phyloP scores from a whole-genome alignment of 768 basidiomycete genomes.

The Podaxis sp. region DNA sequence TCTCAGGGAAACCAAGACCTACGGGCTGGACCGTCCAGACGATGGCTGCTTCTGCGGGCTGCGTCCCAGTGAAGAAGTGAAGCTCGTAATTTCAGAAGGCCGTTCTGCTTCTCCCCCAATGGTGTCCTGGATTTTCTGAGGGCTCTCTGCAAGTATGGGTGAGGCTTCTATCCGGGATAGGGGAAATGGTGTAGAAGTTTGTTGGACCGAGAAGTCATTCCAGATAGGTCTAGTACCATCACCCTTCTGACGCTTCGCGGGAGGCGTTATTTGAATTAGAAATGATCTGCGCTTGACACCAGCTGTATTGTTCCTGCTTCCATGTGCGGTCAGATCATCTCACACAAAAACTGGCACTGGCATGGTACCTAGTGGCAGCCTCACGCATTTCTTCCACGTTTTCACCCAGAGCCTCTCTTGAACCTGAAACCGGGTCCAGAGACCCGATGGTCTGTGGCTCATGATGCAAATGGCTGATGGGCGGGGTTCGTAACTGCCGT shows the following conservation, averaged over 20 bases:
- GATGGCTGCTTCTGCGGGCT: neutral
- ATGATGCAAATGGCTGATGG: neutral
- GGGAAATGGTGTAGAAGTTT: neutral
- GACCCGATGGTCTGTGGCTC: neutral
- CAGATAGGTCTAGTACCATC: neutral
- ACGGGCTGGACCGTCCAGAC: slow-evolving; percentile 11
- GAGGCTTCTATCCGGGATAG: neutral
- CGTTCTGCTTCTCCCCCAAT: neutral
- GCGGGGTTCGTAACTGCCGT: neutral
- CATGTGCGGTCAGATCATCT: slow-evolving; percentile 7
- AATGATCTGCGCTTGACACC: slow-evolving; percentile 8
- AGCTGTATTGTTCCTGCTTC: slow-evolving; percentile 2
- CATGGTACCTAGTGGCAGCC: slow-evolving; percentile 1
- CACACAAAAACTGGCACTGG: neutral
- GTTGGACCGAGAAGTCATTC: slow-evolving; percentile 1
- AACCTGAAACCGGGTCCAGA: slow-evolving; percentile 1
- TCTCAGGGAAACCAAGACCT: slow-evolving; percentile 2
- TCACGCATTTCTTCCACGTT: slow-evolving; percentile 6
- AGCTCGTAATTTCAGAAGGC: slow-evolving; percentile 13
- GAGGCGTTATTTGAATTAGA: slow-evolving; percentile 5
- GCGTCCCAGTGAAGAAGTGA: slow-evolving; percentile 3
- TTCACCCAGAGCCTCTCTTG: neutral
- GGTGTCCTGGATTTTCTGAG: neutral
- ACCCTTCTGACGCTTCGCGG: slow-evolving; percentile 13
- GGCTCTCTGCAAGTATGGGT: too few relatives aligned